Base-by-base conservation (phyloP, 176 grass and related monocot genomes). In the Ensete ventricosum region DNA sequence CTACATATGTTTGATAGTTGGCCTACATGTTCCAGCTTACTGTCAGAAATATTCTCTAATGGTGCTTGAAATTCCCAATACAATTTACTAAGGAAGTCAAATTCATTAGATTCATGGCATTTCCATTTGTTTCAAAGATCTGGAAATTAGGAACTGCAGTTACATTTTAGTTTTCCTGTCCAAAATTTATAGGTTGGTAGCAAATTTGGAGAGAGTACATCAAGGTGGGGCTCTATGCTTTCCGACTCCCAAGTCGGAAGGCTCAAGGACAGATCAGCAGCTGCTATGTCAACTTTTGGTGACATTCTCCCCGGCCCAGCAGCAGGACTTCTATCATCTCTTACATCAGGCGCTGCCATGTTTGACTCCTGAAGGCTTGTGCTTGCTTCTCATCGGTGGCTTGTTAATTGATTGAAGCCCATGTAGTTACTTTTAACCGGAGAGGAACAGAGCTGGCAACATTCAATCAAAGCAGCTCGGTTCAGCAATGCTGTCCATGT, bases 121-220 rank as follows among this genome's bases (percentile, higher is more conserved):
- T 16, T 17, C 12, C 34, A 43, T 57, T 60, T 60, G 17, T 7
- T 60, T 60, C 57, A 7, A 60, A 20, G n/a, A 20, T 19, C 17
- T 19, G 55, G 22, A 26, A 66, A 26, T 26, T 14, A 10, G 7
- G 9, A 71, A 20, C 7, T 51, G 49, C 11, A 52, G n/a, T 2
- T 19, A 43, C 34, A 43, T 24, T 10, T 55, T 27, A 11, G 12
- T 29, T 63, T 19, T 53, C 69, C 27, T 2, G 52, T 9, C 74
- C n/a, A 52, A 62, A 67, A 69, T 77, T 71, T 75, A 34, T 76
- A 99, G 96, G 88, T 99, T 54, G 96, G 96, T 22, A 99, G 91
- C 90, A 99, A 77, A 99, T 95, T 99, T 87, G 96, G 96, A 75
- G 91, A 99, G 81, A 95, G 90, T 72, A 95, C 91, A 14, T 99